Evolutionary conservation across 805 yeast species (phyloP).

Genomic region (Clavispora asparagi): DNA sequence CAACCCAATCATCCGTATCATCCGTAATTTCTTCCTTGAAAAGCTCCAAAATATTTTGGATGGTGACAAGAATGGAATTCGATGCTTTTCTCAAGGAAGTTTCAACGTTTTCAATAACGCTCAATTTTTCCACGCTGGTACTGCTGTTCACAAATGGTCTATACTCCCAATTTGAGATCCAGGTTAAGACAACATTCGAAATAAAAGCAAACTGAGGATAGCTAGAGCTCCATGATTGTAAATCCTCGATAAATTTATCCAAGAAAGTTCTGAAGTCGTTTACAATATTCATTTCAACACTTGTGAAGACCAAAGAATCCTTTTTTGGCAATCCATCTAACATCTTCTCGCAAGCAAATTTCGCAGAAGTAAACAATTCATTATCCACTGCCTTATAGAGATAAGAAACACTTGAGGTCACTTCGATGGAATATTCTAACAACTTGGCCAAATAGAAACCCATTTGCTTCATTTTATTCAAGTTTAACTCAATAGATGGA

Average conservation of each 20-base stretch:
- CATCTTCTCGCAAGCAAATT: not conserved
- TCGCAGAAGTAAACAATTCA: conserved; percentile 6
- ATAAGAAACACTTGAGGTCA: conserved; percentile 4
- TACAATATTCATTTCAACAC: conserved; percentile 15
- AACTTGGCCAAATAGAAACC: conserved; percentile 5
- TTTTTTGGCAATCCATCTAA: conserved; percentile 2
- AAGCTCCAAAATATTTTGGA: conserved; percentile 52
- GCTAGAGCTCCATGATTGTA: conserved; percentile 30
- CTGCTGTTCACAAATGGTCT: conserved; percentile 18
- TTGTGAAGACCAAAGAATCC: conserved; percentile 8
- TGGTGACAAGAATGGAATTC: conserved; percentile 56
- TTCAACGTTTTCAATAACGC: conserved; percentile 39
- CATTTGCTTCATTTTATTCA: conserved; percentile 11
- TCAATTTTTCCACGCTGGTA: conserved; percentile 17
- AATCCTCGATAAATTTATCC: conserved; percentile 15
- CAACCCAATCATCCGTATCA: conserved; percentile 66
- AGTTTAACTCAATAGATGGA: conserved; percentile 15
- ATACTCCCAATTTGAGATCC: conserved; percentile 32
- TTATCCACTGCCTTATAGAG: conserved; percentile 3
- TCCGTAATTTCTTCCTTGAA: conserved; percentile 31
- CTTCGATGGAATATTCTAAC: conserved; percentile 9
- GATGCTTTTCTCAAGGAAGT: conserved; percentile 44
- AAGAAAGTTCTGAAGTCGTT: conserved; percentile 17
- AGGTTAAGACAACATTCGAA: conserved; percentile 42
- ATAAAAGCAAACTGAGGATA: conserved; percentile 38